Evolutionary conservation across 495 filamentous ascomycete genomes (phyloP), one percentile per base, ranked within the genome.

Genomic region (Hyaloscypha bicolor): DNA sequence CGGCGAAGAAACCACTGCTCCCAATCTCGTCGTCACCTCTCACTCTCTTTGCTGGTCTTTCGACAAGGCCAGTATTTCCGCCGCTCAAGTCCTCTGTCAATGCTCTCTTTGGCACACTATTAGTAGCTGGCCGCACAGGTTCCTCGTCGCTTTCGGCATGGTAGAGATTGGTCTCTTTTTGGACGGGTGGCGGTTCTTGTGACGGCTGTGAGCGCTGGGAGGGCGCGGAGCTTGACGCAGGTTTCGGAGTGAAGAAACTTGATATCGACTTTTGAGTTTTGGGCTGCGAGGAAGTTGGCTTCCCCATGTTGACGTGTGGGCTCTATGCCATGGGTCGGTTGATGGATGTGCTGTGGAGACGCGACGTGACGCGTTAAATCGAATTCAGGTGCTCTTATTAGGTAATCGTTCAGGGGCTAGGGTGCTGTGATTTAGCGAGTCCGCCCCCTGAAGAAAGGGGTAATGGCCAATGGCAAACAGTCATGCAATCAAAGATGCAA

Each of bases 181-280:
- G 45, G 60, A 68, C 30, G 63, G 61, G 72, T 56, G 32, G 67
- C 35, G 32, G 71, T 29, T 37, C 60, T 42, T 45, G 68, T 29
- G 62, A 64, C n/a, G 66, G 65, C 37, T 52, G 70, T 8, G 62
- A 60, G 30, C 33, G 45, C 74, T 69, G 64, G 63, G 66, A 60
- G 62, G 19, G 64, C 66, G 56, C 11, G 67, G 11, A 70, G 66
- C 66, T 68, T 61, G 76, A 75, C 67, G 76, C 70, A 8, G 90
- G 79, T 72, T 86, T 91, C 31, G 85, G 87, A 4, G 86, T 86
- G 76, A 97, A 97, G 80, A 97, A 97, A 75, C 86, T 94, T 1
- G 92, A 93, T 60, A 97, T 89, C 6, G 91, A 90, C 65, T 90
- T 85, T 74, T 97, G 93, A 72, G 89, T 92, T 76, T 90, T 88